Conservation (phyloP, 225 moss, liverwort and hornwort genomes). For the Ulota crispa region DNA sequence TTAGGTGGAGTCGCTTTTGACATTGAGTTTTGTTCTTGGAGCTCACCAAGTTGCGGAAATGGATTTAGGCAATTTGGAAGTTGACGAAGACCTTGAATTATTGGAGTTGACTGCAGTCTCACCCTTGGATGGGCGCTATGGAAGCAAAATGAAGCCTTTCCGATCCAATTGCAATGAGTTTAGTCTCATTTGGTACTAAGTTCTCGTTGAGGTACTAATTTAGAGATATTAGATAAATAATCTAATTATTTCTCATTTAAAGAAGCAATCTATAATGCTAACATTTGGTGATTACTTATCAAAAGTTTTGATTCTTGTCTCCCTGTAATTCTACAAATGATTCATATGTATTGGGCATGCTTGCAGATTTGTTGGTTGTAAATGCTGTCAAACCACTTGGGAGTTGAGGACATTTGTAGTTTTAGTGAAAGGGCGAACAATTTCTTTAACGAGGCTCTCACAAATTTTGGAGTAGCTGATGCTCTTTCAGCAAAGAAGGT, state of each 20-base stretch:
- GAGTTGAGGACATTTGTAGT: slow-evolving; percentile 65
- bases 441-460: slow-evolving; percentile 57
- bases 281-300: not conserved
- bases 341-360: not conserved
- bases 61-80: slow-evolving; percentile 39
- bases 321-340: not conserved
- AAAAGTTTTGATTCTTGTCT: not conserved
- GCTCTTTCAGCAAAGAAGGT: slow-evolving; percentile 70
- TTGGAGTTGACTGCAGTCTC: slow-evolving; percentile 70
- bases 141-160: slow-evolving; percentile 62
- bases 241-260: not conserved
- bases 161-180: slow-evolving; percentile 77
- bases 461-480: slow-evolving; percentile 64
- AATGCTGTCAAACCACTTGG: slow-evolving; percentile 55
- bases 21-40: slow-evolving; percentile 9
- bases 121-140: slow-evolving; percentile 74
- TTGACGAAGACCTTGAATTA: slow-evolving; percentile 57
- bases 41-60: slow-evolving; percentile 37
- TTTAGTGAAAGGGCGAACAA: slow-evolving; percentile 57
- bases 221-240: not conserved
- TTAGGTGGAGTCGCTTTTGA: not conserved
- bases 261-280: not conserved
- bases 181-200: slow-evolving; percentile 72
- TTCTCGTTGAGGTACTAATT: slow-evolving; percentile 76
- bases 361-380: slow-evolving; percentile 82